phyloP scores from a whole-genome alignment of 257 asterid species.

The Penstemon newberryi region DNA sequence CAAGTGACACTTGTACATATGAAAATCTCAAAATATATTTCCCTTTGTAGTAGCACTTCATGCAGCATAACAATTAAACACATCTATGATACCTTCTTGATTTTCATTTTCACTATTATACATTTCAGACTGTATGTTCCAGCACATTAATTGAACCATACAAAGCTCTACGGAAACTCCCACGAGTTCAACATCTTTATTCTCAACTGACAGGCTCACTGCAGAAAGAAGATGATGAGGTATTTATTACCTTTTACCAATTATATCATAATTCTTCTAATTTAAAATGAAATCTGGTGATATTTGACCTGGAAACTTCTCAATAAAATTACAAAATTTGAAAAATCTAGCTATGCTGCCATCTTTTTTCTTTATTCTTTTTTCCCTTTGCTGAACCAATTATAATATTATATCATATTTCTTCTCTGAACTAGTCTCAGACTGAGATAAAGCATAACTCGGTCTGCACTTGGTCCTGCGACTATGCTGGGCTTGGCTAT shows the following conservation, averaged over 20 bases:
- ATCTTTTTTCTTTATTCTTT: too few relatives aligned
- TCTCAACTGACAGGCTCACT: constrained; percentile 72
- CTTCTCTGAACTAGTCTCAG: background rate
- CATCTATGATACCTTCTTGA: background rate
- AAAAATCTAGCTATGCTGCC: background rate
- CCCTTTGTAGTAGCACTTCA: background rate
- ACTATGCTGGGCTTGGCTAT: too few relatives aligned
- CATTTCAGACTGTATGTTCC: constrained; percentile 65
- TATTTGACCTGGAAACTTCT: background rate
- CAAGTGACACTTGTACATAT: constrained; percentile 38
- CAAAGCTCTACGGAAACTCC: constrained; percentile 80
- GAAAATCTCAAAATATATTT: constrained; percentile 7
- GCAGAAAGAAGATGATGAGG: constrained; percentile 85
- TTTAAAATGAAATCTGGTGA: background rate
- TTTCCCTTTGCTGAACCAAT: too few relatives aligned
- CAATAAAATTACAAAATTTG: background rate
- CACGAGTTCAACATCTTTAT: constrained; percentile 92
- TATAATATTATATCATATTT: too few relatives aligned
- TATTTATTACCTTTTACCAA: constrained; percentile 25
- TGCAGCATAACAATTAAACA: background rate
- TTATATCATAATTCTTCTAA: constrained; percentile 3
- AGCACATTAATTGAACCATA: constrained; percentile 62
- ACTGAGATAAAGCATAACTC: background rate
- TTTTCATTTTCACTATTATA: constrained; percentile 15
- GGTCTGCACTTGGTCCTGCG: background rate